A percentile compares a stretch with the other conserved stretches of the same genome.
These are phyloP conservation scores for Blepharisma stoltei DNA, from an alignment of 73 alveolate genomes.

Conservation along the genomic window DNA sequence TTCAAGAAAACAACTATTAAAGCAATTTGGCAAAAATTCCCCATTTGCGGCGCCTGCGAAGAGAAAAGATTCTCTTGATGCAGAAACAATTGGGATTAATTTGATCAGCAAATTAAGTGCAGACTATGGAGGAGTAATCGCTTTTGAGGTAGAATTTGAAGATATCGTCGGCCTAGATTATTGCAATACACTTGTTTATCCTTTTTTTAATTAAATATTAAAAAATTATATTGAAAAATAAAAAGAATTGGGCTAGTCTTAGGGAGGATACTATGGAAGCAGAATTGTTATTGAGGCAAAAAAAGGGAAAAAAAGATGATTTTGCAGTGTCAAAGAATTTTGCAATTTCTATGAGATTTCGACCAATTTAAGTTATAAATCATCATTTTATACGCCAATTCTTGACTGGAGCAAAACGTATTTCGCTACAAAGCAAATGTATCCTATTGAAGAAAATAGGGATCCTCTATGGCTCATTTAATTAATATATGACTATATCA, in stretches of 20 bases:
- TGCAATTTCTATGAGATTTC: not conserved
- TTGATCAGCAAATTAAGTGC: not conserved
- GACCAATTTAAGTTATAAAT: not conserved
- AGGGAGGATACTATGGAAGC: constrained; percentile 21
- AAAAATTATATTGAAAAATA: too few species aligned
- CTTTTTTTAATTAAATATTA: too few species aligned
- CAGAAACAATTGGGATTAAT: not conserved
- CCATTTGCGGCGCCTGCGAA: constrained; percentile 15
- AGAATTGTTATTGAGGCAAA: constrained; percentile 20
- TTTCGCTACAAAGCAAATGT: constrained; percentile 1
- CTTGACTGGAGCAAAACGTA: not conserved
- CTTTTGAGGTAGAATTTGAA: not conserved
- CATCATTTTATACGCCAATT: not conserved
- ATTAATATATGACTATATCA: too few species aligned
- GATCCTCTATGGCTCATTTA: too few species aligned
- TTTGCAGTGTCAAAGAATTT: not conserved
- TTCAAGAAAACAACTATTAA: constrained; percentile 15
- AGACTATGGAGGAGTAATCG: constrained; percentile 26
- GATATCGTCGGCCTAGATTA: constrained; percentile 28
- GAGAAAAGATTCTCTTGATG: not conserved
- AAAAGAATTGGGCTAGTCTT: too few species aligned
- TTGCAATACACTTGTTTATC: constrained; percentile 3
- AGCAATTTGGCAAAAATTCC: not conserved
- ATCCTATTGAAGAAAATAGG: not conserved
- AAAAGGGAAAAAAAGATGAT: constrained; percentile 2